Conservation (phyloP, 192 early-diverging fungal species). For the Entomortierella parvispora region DNA sequence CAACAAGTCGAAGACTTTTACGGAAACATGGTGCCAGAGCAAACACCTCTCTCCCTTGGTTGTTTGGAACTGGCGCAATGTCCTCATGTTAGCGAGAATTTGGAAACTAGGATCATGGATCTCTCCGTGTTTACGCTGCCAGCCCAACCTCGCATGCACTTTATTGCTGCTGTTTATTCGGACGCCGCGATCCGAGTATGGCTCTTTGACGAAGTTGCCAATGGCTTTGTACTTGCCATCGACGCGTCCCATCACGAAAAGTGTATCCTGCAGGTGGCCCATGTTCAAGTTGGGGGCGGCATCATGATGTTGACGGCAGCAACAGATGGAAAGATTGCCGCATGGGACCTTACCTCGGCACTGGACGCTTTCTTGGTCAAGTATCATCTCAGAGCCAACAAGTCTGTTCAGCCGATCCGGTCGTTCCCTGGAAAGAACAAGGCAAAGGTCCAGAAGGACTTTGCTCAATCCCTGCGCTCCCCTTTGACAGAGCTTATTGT, state of each 20-base stretch:
- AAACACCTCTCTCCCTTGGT: constrained; percentile 38
- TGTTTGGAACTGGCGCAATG: constrained; percentile 45
- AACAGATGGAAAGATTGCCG: constrained; percentile 63
- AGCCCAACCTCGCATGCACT: constrained; percentile 34
- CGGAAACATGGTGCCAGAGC: constrained; percentile 18
- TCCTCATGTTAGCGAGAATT: constrained; percentile 56
- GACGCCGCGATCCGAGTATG: constrained; percentile 70
- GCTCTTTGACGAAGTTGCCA: constrained; percentile 65
- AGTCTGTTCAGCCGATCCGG: constrained; percentile 1
- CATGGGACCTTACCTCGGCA: constrained; percentile 57
- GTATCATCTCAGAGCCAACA: constrained; percentile 9
- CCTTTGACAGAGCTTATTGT: constrained; percentile 18
- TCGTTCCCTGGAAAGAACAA: constrained; percentile 19
- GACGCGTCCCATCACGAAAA: constrained; percentile 64
- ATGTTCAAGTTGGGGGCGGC: constrained; percentile 39
- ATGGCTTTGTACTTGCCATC: constrained; percentile 59
- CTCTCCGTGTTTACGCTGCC: constrained; percentile 56
- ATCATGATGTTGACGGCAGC: constrained; percentile 64
- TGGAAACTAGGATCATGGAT: constrained; percentile 84
- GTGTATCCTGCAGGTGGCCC: constrained; percentile 71
- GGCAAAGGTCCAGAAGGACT: constrained; percentile 9
- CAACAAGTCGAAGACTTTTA: constrained; percentile 15
- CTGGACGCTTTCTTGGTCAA: constrained; percentile 23
- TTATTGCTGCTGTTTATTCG: constrained; percentile 78
- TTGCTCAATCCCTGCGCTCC: constrained; percentile 16